Evolutionary conservation across 148 eudicot species (phyloP), one percentile per base, ranked within the genome.

Genomic region (Spergularia bocconei): DNA sequence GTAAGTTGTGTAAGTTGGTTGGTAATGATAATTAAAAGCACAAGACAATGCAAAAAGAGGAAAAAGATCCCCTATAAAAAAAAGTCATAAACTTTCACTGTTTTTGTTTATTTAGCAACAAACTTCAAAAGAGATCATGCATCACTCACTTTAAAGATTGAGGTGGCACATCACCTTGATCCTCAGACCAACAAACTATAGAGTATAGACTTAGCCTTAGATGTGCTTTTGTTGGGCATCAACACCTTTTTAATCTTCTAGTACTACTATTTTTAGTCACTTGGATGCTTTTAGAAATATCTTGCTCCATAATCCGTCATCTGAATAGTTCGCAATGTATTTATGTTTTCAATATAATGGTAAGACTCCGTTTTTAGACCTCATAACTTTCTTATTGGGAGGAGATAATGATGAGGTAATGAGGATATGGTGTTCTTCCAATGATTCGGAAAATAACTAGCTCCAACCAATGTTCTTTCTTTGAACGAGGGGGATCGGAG

Each of bases 81-180:
- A 78, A 79, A 79, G 75, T 79, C 78, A 74, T 56, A 74, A 41
- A 67, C 1, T 61, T 64, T 36, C 55, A 79, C 65, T 75, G 29
- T 69, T 23, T 56, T 72, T 52, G 48, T 50, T 57, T 41, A 73
- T 7, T 67, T 75, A 67, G 25, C 70, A 67, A 56, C 64, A 25
- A 48, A 72, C 72, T 48, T 73, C 52, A 67, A 68, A 79, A 48
- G 39, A 79, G 67, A 79, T 21, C 69, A 73, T 21, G 69, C 67
- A 63, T 73, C 63, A 68, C 82, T 59, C 8, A 6, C 10, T 44
- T 44, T 44, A 44, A 57, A 73, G 56, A 61, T 79, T 73, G 68
- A 61, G 53, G 51, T 73, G 74, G 44, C 64, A 78, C 72, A 72
- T 73, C 73, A 73, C 72, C 36, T 57, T 79, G 73, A 79, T 74